Base-by-base conservation (phyloP, 2,329 filamentous ascomycete genomes). In the Epichloe bromicola region DNA sequence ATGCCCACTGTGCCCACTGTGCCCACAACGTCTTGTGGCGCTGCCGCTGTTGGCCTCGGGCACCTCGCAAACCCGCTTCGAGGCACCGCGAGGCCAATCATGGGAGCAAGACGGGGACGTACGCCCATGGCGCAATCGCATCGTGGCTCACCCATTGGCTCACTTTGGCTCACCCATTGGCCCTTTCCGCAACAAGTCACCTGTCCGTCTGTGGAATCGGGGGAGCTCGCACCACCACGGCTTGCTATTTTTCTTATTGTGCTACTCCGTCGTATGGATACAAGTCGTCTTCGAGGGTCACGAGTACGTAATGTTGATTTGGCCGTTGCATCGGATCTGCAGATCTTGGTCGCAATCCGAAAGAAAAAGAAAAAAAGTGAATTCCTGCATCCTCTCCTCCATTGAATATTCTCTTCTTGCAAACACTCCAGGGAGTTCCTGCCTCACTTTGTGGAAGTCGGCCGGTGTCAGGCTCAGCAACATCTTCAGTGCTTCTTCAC, bases 41-140 rank as follows among this genome's bases (percentile, higher is more conserved):
- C 44, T 38, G 23, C 41, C 46, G 26, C n/a, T 15, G 42, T 46
- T 33, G 23, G 23, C 38, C 36, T 40, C 45, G 15, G 12, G 36
- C 33, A 47, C 39, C 23, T 36, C 30, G 10, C 20, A 51, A 46
- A 46, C 33, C 51, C 43, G 43, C 51, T 50, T 48, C 23, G 3
- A 30, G 19, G 17, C 33, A 34, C 20, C 19, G 4, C 15, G 23
- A 48, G 23, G 52, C 52, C 52, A 53, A 53, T 53, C 45, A 53
- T 42, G 45, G 17, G 17, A 46, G 23, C 17, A 14, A 14, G 3
- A 23, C 23, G 23, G 19, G 19, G 23, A 26, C 23, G 7, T 26
- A 44, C 26, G 36, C 20, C 12, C 34, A 54, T 54, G 46, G 53
- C 50, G 53, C 53, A 39, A 54, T 52, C 48, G 45, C 44, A 45